phyloP scores from a whole-genome alignment of 2,329 filamentous ascomycete species.

The Phyllosticta ampelicida region DNA sequence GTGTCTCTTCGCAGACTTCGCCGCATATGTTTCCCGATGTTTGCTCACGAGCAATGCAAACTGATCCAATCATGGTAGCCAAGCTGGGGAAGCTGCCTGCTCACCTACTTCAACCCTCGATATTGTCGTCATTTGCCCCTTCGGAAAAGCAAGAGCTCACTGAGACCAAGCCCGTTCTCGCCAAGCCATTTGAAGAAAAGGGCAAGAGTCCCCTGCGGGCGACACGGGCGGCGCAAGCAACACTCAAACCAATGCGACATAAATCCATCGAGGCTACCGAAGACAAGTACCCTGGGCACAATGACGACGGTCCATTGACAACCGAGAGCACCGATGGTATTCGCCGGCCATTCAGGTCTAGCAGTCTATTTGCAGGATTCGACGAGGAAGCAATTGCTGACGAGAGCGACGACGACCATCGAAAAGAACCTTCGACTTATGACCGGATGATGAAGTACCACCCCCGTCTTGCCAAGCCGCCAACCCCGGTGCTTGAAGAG shows the following conservation, averaged over 20 bases:
- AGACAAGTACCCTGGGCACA: slow-evolving; percentile 66
- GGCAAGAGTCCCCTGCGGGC: slow-evolving; percentile 10
- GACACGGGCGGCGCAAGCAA: background rate
- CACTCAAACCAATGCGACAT: slow-evolving; percentile 8
- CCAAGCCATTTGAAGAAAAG: slow-evolving; percentile 10
- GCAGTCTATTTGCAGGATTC: slow-evolving; percentile 79
- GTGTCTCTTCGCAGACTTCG: slow-evolving; percentile 69
- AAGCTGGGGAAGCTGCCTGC: slow-evolving; percentile 63
- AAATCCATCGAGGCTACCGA: slow-evolving; percentile 30
- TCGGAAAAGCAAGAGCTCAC: slow-evolving; percentile 13
- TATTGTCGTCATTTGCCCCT: slow-evolving; percentile 44
- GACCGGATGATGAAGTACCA: slow-evolving; percentile 41
- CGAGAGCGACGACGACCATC: slow-evolving; percentile 49
- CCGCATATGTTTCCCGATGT: slow-evolving; percentile 38
- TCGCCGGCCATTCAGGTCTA: slow-evolving; percentile 62
- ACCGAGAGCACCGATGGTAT: slow-evolving; percentile 47
- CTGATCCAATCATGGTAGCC: slow-evolving; percentile 81
- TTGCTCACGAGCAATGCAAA: slow-evolving; percentile 60
- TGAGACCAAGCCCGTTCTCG: slow-evolving; percentile 1
- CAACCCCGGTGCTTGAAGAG: slow-evolving; percentile 33
- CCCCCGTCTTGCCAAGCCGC: slow-evolving; percentile 29
- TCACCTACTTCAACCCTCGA: slow-evolving; percentile 68
- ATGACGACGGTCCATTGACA: slow-evolving; percentile 66
- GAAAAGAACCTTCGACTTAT: slow-evolving; percentile 29
- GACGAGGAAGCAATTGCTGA: slow-evolving; percentile 49